A percentile compares a stretch with the other conserved stretches of the same genome.
Conservation (phyloP, 768 basidiomycete species). For the Suillus alpinus region DNA sequence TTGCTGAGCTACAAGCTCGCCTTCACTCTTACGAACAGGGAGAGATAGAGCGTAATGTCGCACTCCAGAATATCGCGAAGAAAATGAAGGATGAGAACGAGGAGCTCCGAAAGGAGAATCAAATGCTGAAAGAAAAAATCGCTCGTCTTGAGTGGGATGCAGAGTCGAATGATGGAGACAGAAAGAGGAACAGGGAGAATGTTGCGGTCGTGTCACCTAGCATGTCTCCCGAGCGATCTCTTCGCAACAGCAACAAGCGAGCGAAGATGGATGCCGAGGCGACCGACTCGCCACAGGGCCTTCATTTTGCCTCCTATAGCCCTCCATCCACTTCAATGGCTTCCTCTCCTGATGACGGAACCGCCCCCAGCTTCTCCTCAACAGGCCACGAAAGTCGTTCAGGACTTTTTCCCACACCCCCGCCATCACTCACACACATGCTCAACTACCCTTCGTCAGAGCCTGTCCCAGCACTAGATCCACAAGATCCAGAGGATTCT, state of each 20-base stretch:
- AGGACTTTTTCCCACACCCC: conserved; percentile 28
- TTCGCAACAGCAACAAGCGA: conserved; percentile 34
- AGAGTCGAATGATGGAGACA: conserved; percentile 35
- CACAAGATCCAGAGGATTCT: conserved; percentile 30
- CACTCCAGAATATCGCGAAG: conserved; percentile 79
- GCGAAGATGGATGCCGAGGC: conserved; percentile 27
- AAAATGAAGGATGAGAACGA: conserved; percentile 87
- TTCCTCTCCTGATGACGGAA: conserved; percentile 47
- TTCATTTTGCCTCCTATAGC: conserved; percentile 22
- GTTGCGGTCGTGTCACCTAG: conserved; percentile 33
- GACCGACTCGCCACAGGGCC: conserved; percentile 16
- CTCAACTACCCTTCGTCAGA: conserved; percentile 36
- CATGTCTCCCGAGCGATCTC: conserved; percentile 21
- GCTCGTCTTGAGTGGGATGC: conserved; percentile 40
- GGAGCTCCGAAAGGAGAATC: conserved; percentile 65
- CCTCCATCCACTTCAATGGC: conserved; percentile 46
- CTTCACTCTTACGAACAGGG: conserved; percentile 85
- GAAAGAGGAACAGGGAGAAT: conserved; percentile 61
- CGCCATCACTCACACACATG: conserved; percentile 26
- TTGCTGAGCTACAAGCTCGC: conserved; percentile 83
- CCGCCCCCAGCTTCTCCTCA: conserved; percentile 31
- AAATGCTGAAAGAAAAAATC: conserved; percentile 51
- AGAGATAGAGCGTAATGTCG: conserved; percentile 85
- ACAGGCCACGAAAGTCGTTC: conserved; percentile 22
- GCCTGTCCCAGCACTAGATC: conserved; percentile 32